Conservation (phyloP, 306 rosid species). For the Calophaca sinica region DNA sequence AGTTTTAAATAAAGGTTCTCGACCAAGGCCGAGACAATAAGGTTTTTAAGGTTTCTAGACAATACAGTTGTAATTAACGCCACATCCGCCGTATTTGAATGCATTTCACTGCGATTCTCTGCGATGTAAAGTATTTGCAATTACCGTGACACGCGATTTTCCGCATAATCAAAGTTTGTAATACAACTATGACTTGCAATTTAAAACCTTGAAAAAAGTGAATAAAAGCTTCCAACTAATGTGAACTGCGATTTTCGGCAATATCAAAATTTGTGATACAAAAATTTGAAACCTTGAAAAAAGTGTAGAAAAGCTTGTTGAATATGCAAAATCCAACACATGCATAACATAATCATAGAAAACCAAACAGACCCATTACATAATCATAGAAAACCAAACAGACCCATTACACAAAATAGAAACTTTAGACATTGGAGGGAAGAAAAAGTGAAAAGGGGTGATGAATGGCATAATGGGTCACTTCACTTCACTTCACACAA, state of each 20-base stretch:
- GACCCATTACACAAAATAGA: neutral
- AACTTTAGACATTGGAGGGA: neutral
- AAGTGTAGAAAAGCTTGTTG: neutral
- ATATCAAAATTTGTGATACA: too few relatives aligned
- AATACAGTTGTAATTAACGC: too few relatives aligned
- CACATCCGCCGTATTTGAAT: too few relatives aligned
- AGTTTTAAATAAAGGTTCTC: too few relatives aligned
- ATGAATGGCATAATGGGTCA: neutral
- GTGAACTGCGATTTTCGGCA: too few relatives aligned
- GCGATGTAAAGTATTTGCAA: too few relatives aligned
- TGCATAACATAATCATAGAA: neutral
- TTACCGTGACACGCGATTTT: too few relatives aligned
- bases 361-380: neutral
- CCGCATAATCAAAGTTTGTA: too few relatives aligned
- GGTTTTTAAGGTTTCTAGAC: too few relatives aligned
- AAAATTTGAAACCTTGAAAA: neutral
- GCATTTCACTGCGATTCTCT: too few relatives aligned
- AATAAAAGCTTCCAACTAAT: neutral
- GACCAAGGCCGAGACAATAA: too few relatives aligned
- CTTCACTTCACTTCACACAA: neutral
- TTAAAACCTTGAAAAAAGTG: neutral
- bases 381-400: neutral
- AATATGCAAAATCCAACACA: neutral
- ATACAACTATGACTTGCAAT: too few relatives aligned
- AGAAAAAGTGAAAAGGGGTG: neutral